Conservation (phyloP, 768 basidiomycete species). For the Calocera viscosa region DNA sequence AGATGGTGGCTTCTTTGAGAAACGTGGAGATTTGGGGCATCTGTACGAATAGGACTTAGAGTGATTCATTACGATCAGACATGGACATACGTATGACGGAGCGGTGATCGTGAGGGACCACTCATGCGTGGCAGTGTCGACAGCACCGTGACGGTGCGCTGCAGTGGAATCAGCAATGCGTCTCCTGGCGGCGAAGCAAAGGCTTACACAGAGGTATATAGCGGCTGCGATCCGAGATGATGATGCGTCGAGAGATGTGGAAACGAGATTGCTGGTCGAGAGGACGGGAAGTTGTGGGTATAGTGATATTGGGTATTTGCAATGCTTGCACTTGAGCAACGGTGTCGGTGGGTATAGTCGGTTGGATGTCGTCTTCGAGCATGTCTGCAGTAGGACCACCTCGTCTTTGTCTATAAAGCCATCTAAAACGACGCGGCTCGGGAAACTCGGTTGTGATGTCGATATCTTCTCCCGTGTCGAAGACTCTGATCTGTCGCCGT, state of each 20-base stretch:
- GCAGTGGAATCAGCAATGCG: not conserved
- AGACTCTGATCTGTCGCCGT: constrained; percentile 32
- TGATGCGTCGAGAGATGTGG: constrained; percentile 29
- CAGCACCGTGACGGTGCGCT: constrained; percentile 28
- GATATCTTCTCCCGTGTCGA: constrained; percentile 22
- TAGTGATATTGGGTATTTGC: not conserved
- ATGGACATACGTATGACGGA: constrained; percentile 37
- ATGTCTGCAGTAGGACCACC: not conserved
- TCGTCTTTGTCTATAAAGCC: not conserved
- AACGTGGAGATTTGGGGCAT: constrained; percentile 29
- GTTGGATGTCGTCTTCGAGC: not conserved
- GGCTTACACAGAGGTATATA: constrained; percentile 33
- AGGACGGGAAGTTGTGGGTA: not conserved
- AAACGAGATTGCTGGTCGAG: constrained; percentile 27
- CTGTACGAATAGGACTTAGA: constrained; percentile 22
- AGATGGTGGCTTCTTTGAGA: constrained; percentile 27
- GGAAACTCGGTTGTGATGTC: constrained; percentile 13
- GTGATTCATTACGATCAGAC: no score
- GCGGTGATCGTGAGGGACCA: constrained; percentile 37
- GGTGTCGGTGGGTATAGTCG: not conserved
- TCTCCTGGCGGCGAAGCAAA: not conserved
- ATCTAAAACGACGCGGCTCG: not conserved
- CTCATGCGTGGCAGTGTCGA: constrained; percentile 31
- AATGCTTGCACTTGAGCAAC: not conserved
- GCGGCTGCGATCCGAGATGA: constrained; percentile 33